Evolutionary conservation across 257 asterid genomes (phyloP).

Genomic region (Linaria vulgaris): DNA sequence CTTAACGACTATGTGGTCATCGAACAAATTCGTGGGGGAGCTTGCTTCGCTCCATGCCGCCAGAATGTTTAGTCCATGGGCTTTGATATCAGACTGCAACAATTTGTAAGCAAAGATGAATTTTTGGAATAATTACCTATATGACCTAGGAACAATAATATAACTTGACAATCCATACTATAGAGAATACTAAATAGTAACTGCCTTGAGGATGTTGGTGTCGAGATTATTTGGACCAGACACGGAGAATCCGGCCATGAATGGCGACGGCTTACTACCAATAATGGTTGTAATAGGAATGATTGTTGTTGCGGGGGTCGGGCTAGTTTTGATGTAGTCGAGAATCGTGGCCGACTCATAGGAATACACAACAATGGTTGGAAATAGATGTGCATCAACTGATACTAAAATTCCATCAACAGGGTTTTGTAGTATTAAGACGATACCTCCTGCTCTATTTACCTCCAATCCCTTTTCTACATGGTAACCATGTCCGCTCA

Average conservation of each 20-base stretch:
- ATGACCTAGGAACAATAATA: no score
- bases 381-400: conserved; percentile 26
- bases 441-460: conserved; percentile 40
- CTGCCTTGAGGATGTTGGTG: conserved; percentile 43
- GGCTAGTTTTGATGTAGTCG: conserved; percentile 23
- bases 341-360: conserved; percentile 19
- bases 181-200: no score
- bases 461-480: conserved; percentile 36
- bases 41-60: conserved; percentile 48
- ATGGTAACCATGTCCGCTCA: background rate
- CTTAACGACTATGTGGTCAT: conserved; percentile 28
- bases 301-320: conserved; percentile 31
- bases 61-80: conserved; percentile 43
- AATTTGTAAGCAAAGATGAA: no score
- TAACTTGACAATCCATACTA: no score
- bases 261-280: conserved; percentile 31
- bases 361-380: conserved; percentile 21
- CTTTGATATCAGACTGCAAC: conserved; percentile 50
- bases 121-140: no score
- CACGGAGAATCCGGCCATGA: conserved; percentile 38
- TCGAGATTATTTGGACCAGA: conserved; percentile 35
- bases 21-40: conserved; percentile 15
- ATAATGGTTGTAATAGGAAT: conserved; percentile 24
- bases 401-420: conserved; percentile 20
- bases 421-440: conserved; percentile 27